A percentile compares a stretch with the other conserved stretches of the same genome.
Conservation (phyloP, 1,139 yeast species). For the Lodderomyces beijingensis region DNA sequence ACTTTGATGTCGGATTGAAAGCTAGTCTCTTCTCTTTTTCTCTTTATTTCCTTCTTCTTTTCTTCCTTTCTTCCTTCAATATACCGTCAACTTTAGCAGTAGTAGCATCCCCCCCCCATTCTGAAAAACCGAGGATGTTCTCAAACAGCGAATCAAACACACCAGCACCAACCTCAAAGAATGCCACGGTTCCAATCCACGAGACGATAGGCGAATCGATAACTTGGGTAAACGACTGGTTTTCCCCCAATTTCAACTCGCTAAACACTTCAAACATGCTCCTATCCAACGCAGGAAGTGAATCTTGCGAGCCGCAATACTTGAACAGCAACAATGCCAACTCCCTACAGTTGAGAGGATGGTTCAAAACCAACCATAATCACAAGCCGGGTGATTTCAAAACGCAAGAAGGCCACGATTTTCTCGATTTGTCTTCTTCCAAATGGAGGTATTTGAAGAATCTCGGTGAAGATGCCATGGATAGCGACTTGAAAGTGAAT, state of each 20-base stretch:
- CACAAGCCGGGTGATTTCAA: conserved; percentile 13
- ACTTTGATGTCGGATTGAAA: too few species aligned
- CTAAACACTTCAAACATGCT: conserved; percentile 9
- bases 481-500: not conserved
- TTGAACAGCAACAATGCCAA: conserved; percentile 12
- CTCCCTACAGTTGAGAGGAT: conserved; percentile 30
- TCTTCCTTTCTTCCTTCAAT: too few species aligned
- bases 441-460: conserved; percentile 22
- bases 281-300: conserved; percentile 10
- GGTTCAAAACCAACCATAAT: conserved; percentile 30
- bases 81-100: too few species aligned
- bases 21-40: too few species aligned
- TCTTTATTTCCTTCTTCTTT: too few species aligned
- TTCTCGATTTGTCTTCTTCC: conserved; percentile 28
- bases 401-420: conserved; percentile 13
- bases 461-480: not conserved
- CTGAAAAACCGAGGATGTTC: too few species aligned
- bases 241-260: conserved; percentile 29
- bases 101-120: too few species aligned
- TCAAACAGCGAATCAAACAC: conserved; percentile 18
- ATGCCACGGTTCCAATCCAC: conserved; percentile 13
- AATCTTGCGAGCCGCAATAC: conserved; percentile 12
- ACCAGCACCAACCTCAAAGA: conserved; percentile 7
- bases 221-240: conserved; percentile 45
- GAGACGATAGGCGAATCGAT: conserved; percentile 25